Percentiles rank a stretch among this genome's conserved stretches.
These are phyloP conservation scores for Fusarium sp. DNA, from an alignment of 2,329 filamentous ascomycete genomes.

Conservation along the genomic window DNA sequence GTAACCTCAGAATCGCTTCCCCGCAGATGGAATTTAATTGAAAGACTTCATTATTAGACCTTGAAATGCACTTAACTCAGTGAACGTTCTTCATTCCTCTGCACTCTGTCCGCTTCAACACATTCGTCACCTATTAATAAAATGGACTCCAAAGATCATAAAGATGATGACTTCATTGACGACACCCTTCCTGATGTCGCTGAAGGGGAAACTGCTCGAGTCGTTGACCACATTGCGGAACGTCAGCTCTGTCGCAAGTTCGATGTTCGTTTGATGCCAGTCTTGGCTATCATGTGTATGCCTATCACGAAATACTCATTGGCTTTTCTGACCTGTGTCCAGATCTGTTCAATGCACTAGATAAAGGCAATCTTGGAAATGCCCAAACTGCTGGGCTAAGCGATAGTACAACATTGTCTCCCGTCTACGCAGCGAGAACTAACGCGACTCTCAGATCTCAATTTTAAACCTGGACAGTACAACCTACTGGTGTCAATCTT, in stretches of 20 bases:
- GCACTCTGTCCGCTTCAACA: not conserved
- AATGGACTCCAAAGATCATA: conserved; percentile 11
- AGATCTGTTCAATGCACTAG: conserved; percentile 14
- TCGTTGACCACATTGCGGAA: conserved; percentile 13
- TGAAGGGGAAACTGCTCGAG: not conserved
- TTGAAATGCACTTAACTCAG: fast-evolving
- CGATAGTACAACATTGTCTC: not conserved
- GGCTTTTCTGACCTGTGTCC: fast-evolving
- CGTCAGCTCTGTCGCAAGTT: conserved; percentile 21
- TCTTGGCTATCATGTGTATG: conserved; percentile 19
- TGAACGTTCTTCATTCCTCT: not conserved
- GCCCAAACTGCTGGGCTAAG: conserved; percentile 13
- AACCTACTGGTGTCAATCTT: conserved; percentile 23
- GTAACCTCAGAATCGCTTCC: not conserved
- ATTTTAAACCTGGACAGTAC: conserved; percentile 14
- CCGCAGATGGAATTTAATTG: not conserved
- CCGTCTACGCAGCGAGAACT: fast-evolving
- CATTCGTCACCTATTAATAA: not conserved
- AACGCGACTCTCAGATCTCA: not conserved
- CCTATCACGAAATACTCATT: fast-evolving
- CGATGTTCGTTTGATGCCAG: conserved; percentile 5
- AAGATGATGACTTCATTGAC: conserved; percentile 4
- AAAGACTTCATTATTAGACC: not conserved
- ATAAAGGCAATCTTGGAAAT: conserved; percentile 23
- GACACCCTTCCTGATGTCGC: conserved; percentile 3